Percentiles rank a stretch among this genome's conserved stretches.
phyloP scores from a whole-genome alignment of 306 rosid species.

The Luffa acutangula region DNA sequence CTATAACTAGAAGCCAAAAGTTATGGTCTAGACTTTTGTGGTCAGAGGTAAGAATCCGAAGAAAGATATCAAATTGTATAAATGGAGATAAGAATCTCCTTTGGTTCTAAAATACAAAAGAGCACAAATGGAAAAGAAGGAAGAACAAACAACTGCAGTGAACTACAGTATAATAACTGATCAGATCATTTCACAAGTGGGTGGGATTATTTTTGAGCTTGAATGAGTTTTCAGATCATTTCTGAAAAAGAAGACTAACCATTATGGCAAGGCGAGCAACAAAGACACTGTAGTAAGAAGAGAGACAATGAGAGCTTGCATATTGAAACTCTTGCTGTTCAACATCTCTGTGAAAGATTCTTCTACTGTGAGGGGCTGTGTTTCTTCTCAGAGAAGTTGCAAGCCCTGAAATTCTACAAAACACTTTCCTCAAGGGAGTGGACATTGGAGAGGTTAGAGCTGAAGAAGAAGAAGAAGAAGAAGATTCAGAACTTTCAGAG shows the following conservation, averaged over 20 bases:
- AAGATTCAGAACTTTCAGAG: constrained; percentile 24
- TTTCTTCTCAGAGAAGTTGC: constrained; percentile 34
- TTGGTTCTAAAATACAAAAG: neutral
- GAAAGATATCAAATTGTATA: neutral
- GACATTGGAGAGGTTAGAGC: constrained; percentile 29
- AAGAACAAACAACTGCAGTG: neutral
- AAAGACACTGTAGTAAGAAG: constrained; percentile 93
- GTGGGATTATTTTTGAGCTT: neutral
- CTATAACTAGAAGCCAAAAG: neutral
- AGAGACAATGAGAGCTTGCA: constrained; percentile 56
- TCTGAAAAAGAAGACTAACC: constrained; percentile 34
- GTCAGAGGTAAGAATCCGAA: neutral
- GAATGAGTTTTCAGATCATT: constrained; percentile 2
- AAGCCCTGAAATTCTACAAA: constrained; percentile 37
- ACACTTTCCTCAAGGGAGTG: constrained; percentile 30
- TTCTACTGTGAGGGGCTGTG: constrained; percentile 31
- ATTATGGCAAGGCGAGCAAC: constrained; percentile 94
- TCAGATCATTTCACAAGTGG: neutral
- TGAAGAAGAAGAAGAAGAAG: constrained; percentile 25
- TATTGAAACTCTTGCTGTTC: constrained; percentile 80
- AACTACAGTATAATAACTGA: neutral
- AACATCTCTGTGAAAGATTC: constrained; percentile 74
- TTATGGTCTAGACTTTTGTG: neutral
- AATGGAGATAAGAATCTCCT: neutral
- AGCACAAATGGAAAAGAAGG: neutral